Evolutionary conservation across 1,139 yeast species (phyloP), one percentile per base, ranked within the genome.

Genomic region (Blastobotrys proliferans): DNA sequence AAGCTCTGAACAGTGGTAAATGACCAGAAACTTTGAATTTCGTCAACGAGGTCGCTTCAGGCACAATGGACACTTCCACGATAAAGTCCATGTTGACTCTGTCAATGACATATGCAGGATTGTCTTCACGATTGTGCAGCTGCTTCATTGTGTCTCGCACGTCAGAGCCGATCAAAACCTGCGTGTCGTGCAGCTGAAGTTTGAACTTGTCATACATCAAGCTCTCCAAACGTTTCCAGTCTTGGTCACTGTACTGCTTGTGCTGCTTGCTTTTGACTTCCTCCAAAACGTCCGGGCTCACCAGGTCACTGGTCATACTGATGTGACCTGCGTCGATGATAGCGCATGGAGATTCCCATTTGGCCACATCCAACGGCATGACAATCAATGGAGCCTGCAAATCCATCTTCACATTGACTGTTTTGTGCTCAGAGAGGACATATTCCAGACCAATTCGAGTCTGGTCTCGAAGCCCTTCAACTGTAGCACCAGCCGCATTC

Each of bases 251-350:
- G 60, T 88, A 88, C 48, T 73, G 77, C 37, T 76, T 76, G 5
- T 77, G 72, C 33, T 73, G 70, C 59, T 86, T 79, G 6, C 77
- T 69, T 55, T 82, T 87, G 41, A 90, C 77, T 49, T 82, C 82
- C 41, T 82, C 81, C 30, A 88, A 76, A 40, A 77, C 78, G 3
- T 76, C 74, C 53, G 77, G 77, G 38, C 86, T 86, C 1, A 83
- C 95, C 36, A 90, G 71, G 51, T 88, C 92, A 61, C 96, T 86
- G 2, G 73, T 67, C 6, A 92, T 79, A 55, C 90, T 81, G 26
- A 94, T 82, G 61, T 92, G 97, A 57, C 99, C 99, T 11, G 97
- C 97, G 72, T 94, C 98, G 45, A 94, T 71, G 11, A 92, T 78
- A 3, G 92, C 90, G 48, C 95, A 95, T 0, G 97, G 94, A 0